A percentile compares a stretch with the other conserved stretches of the same genome.
Evolutionary conservation across 495 filamentous ascomycete species (phyloP).

Genomic region (Mycothermus thermophilus): DNA sequence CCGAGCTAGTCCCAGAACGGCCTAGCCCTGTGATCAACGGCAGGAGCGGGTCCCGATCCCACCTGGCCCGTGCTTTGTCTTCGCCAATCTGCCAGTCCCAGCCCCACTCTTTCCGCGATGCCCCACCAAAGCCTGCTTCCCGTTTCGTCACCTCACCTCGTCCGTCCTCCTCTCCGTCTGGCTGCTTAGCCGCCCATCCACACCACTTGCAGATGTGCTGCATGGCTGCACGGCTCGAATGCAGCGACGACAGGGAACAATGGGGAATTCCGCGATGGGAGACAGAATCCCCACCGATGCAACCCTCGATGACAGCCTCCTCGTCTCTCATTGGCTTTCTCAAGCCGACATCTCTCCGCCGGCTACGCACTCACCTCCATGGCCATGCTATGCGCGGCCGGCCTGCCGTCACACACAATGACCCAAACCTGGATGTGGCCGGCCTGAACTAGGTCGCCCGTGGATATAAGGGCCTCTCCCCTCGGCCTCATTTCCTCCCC

Average conservation of each 20-base stretch:
- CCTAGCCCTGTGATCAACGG: slow-evolving; percentile 15
- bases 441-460: slow-evolving; percentile 14
- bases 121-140: neutral
- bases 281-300: too few relatives aligned
- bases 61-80: slow-evolving; percentile 17
- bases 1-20: slow-evolving; percentile 18
- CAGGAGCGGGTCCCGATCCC: too few relatives aligned
- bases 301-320: too few relatives aligned
- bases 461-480: slow-evolving; percentile 36
- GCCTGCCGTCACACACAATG: slow-evolving; percentile 4
- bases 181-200: slow-evolving; percentile 33
- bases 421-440: slow-evolving; percentile 12
- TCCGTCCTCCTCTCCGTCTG: neutral
- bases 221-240: slow-evolving; percentile 12
- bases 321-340: slow-evolving; percentile 20
- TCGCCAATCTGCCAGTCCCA: neutral
- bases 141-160: neutral
- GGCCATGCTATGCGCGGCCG: slow-evolving; percentile 3
- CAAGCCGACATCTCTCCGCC: slow-evolving; percentile 6
- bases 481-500: slow-evolving; percentile 22
- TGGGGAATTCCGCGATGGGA: too few relatives aligned
- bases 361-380: slow-evolving; percentile 5
- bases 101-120: slow-evolving; percentile 1
- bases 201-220: slow-evolving; percentile 26
- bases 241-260: slow-evolving; percentile 8